Conservation (phyloP, 2,329 filamentous ascomycete species). For the Trichoderma aggressivum region DNA sequence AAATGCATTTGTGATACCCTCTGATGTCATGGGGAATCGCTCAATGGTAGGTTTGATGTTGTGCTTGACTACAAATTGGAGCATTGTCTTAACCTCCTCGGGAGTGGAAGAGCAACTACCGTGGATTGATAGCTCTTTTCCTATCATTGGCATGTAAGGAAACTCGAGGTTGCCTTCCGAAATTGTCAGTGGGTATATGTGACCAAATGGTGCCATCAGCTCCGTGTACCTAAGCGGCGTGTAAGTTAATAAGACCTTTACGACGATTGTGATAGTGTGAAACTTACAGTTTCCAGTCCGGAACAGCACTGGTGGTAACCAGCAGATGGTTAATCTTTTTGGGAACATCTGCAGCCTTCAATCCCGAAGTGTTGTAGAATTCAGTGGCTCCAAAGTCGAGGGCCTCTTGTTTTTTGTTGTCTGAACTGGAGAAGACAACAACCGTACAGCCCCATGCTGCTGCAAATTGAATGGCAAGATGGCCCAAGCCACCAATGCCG, state of each 20-base stretch:
- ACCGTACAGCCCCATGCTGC: background rate
- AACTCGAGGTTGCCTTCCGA: background rate
- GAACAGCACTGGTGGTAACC: background rate
- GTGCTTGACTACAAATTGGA: background rate
- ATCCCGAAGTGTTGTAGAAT: background rate
- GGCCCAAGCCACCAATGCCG: background rate
- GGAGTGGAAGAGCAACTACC: background rate
- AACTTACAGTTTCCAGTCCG: background rate
- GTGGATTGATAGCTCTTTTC: background rate
- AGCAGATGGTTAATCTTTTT: background rate
- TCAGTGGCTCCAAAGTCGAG: background rate
- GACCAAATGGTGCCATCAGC: background rate
- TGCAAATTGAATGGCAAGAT: constrained; percentile 2
- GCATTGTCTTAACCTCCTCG: background rate
- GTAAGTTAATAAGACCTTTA: background rate
- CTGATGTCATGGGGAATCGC: background rate
- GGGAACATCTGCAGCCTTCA: background rate
- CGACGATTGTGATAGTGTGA: background rate
- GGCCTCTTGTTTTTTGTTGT: background rate
- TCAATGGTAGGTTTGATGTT: background rate
- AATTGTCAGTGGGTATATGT: background rate
- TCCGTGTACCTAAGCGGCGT: background rate
- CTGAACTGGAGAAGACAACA: background rate
- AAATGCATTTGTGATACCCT: background rate
- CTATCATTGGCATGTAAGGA: background rate